Evolutionary conservation across 495 filamentous ascomycete species (phyloP).

Genomic region (Terfezia boudieri): DNA sequence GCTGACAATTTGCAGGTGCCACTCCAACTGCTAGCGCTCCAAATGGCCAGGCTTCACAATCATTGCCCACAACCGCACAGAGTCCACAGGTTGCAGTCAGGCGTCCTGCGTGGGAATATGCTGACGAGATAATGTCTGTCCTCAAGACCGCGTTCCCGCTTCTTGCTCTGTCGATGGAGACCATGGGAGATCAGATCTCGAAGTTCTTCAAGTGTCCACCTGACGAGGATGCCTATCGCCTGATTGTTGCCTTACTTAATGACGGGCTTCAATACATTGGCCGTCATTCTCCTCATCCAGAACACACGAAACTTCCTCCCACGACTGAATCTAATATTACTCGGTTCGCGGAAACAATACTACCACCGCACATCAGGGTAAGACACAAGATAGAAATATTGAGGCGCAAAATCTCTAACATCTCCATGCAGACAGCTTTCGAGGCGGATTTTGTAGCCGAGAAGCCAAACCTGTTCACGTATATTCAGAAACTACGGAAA

Average conservation of each 20-base stretch:
- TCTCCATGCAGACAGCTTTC: slow-evolving; percentile 38
- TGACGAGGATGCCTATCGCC: slow-evolving; percentile 89
- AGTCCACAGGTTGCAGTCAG: slow-evolving; percentile 23
- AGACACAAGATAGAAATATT: too few relatives aligned
- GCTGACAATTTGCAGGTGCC: slow-evolving; percentile 9
- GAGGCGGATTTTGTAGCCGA: slow-evolving; percentile 84
- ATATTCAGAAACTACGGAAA: slow-evolving; percentile 85
- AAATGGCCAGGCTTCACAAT: slow-evolving; percentile 20
- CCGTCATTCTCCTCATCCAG: slow-evolving; percentile 60
- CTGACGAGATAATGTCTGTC: slow-evolving; percentile 79
- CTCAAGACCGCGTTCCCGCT: slow-evolving; percentile 93
- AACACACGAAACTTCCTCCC: slow-evolving; percentile 70
- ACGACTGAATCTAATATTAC: slow-evolving; percentile 92
- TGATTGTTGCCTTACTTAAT: slow-evolving; percentile 93
- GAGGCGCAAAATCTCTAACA: too few relatives aligned
- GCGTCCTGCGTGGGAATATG: slow-evolving; percentile 79
- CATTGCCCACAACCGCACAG: slow-evolving; percentile 18
- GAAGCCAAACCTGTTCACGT: slow-evolving; percentile 89
- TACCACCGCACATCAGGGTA: slow-evolving; percentile 64
- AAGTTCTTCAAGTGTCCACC: slow-evolving; percentile 98
- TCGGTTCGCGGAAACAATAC: slow-evolving; percentile 85
- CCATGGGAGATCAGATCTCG: slow-evolving; percentile 94
- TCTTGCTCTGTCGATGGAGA: slow-evolving; percentile 93
- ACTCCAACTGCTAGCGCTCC: slow-evolving; percentile 9
- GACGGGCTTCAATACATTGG: slow-evolving; percentile 77